These are phyloP conservation scores for Ustilago curta DNA, from an alignment of 1,284 basidiomycete species.

Conservation along the genomic window DNA sequence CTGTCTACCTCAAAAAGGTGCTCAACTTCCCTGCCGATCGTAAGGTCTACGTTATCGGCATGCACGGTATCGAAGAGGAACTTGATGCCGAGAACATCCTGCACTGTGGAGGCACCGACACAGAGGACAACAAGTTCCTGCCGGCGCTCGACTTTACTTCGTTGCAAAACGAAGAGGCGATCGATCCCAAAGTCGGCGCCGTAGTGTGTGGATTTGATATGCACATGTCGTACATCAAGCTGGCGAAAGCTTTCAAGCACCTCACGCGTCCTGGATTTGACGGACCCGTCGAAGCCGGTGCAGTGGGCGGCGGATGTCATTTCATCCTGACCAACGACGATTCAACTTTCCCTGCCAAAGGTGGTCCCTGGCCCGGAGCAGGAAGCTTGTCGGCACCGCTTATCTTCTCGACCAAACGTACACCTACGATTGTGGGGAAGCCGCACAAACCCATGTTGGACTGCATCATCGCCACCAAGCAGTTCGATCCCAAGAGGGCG, in stretches of 20 bases:
- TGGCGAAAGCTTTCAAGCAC: constrained; percentile 93
- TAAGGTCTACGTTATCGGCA: constrained; percentile 95
- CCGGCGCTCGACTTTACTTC: constrained; percentile 79
- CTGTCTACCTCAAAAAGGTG: constrained; percentile 90
- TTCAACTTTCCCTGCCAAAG: constrained; percentile 84
- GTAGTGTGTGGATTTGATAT: constrained; percentile 83
- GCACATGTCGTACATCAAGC: constrained; percentile 80
- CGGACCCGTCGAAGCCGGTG: constrained; percentile 61
- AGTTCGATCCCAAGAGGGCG: constrained; percentile 79
- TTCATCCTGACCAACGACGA: constrained; percentile 96
- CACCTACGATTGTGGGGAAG: constrained; percentile 87
- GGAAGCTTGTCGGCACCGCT: constrained; percentile 87
- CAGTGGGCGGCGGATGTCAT: constrained; percentile 79
- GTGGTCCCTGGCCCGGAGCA: constrained; percentile 82
- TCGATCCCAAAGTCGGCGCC: constrained; percentile 85
- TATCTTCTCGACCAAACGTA: constrained; percentile 77
- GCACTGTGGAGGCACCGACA: constrained; percentile 87
- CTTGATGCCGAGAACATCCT: constrained; percentile 83
- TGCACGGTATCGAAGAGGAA: constrained; percentile 92
- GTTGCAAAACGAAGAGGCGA: constrained; percentile 71
- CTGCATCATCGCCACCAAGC: constrained; percentile 85
- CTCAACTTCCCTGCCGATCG: constrained; percentile 89
- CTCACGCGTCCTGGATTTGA: constrained; percentile 71
- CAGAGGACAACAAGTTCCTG: constrained; percentile 81
- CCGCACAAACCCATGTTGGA: constrained; percentile 92